Base-by-base conservation (phyloP, 2,329 filamentous ascomycete genomes). In the Chrysoporthe cubensis region DNA sequence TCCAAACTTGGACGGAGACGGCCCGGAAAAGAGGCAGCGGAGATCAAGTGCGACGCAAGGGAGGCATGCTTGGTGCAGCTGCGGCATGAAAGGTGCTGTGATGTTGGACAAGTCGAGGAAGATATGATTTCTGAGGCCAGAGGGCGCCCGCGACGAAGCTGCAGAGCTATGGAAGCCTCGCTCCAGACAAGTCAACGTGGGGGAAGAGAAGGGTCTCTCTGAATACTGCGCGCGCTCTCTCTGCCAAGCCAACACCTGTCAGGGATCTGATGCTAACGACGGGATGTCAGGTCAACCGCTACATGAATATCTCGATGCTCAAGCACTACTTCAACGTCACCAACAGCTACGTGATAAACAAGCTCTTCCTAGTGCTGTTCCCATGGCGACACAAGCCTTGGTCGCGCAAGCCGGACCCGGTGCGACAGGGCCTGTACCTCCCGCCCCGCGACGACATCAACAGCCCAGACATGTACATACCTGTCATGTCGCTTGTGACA, bases 291-390 rank as follows among this genome's bases (percentile, higher is more conserved):
- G 80, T 87, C 72, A 86, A 86, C 72, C 85, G 86, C 79, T 97
- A 95, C 81, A 90, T 99, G 80, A 97, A 94, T 76, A 91, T 98
- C 74, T 91, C 91, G 16, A 93, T 93, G 21, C 86, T 99, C 57
- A 99, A 99, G 81, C 96, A 97, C 82, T 99, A 98, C 86, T 99
- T 99, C 84, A 97, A 98, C 81, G 96, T 99, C 71, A 96, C 94
- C 73, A 99, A 99, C 84, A 92, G 88, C 69, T 99, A 99, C 80
- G 96, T 99, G 77, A 85, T 96, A 77, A 93, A 91, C 81, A 99
- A 99, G 81, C 86, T 99, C 68, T 89, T 91, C 77, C 88, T 99
- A 68, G 95, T 99, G 68, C 89, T 99, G 70, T 97, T 98, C 80
- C 96, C 96, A 65, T 99, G 96, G 95, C 88, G 95, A 74, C 96